phyloP scores from a whole-genome alignment of 2,329 filamentous ascomycete species.

The Hymenoscyphus salicellus region DNA sequence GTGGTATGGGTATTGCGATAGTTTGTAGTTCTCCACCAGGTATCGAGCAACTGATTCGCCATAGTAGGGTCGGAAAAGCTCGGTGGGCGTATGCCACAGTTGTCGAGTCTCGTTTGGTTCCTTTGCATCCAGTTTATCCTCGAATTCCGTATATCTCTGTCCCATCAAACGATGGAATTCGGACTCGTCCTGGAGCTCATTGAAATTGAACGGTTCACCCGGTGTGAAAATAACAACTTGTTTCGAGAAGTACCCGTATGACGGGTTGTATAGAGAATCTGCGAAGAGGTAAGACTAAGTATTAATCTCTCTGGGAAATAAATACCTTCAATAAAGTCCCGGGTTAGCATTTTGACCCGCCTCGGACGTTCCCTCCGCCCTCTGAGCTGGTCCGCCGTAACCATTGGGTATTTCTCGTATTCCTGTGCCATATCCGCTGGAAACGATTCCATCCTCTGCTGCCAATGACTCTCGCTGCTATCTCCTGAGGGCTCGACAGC shows the following conservation, averaged over 20 bases:
- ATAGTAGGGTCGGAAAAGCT: conserved; percentile 94
- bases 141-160: conserved; percentile 81
- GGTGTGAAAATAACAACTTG: conserved; percentile 95
- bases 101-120: conserved; percentile 71
- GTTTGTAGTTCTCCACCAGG: conserved; percentile 91
- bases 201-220: conserved; percentile 88
- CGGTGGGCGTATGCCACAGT: conserved; percentile 97
- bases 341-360: conserved; percentile 92
- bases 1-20: conserved; percentile 90
- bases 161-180: conserved; percentile 77
- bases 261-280: conserved; percentile 93
- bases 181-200: conserved; percentile 73
- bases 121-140: conserved; percentile 76
- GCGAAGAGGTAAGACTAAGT: conserved; percentile 22
- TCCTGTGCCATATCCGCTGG: conserved; percentile 76
- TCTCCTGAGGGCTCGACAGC: conserved; percentile 19
- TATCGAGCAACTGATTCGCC: conserved; percentile 97
- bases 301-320: conserved; percentile 12
- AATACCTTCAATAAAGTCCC: conserved; percentile 93
- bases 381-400: conserved; percentile 78
- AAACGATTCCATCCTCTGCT: conserved; percentile 74
- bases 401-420: conserved; percentile 75
- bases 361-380: conserved; percentile 71
- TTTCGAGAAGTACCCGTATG: conserved; percentile 95
- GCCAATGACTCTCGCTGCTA: conserved; percentile 72